Conservation (phyloP, 2,329 filamentous ascomycete genomes). For the Coccinonectria pachysandricola region DNA sequence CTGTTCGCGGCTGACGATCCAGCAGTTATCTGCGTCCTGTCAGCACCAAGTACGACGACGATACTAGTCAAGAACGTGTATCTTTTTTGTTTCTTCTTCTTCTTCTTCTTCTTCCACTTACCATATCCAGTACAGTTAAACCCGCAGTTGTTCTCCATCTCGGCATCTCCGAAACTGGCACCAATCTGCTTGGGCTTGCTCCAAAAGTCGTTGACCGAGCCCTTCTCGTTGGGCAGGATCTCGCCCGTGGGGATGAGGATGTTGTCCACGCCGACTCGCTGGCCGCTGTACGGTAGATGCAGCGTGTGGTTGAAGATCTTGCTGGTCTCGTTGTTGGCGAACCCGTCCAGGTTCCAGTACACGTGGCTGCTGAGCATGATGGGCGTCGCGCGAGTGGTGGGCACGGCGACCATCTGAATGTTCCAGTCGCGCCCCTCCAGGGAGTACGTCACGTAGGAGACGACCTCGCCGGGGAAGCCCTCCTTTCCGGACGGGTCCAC, state of each 20-base stretch:
- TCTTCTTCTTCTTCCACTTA: too few species aligned
- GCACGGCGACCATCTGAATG: slow-evolving; percentile 60
- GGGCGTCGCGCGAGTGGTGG: slow-evolving; percentile 65
- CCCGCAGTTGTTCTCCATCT: slow-evolving; percentile 65
- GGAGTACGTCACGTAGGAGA: slow-evolving; percentile 65
- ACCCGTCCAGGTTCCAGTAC: slow-evolving; percentile 80
- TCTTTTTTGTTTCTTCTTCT: too few species aligned
- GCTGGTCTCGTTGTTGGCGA: slow-evolving; percentile 59
- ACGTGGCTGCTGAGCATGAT: slow-evolving; percentile 69
- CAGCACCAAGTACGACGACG: not conserved
- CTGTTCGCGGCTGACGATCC: slow-evolving; percentile 52
- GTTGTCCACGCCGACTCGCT: slow-evolving; percentile 56
- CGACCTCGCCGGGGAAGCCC: slow-evolving; percentile 70
- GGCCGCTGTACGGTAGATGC: slow-evolving; percentile 61
- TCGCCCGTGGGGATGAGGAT: slow-evolving; percentile 68
- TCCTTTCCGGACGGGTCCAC: slow-evolving; percentile 62
- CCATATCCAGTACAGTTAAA: slow-evolving; percentile 78
- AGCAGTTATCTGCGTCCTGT: slow-evolving; percentile 49
- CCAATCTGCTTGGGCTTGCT: slow-evolving; percentile 71
- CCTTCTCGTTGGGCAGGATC: slow-evolving; percentile 56
- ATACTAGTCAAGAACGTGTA: too few species aligned
- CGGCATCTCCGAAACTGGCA: slow-evolving; percentile 51
- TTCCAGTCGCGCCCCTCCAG: slow-evolving; percentile 58
- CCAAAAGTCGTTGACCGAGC: slow-evolving; percentile 75
- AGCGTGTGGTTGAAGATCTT: slow-evolving; percentile 61